Evolutionary conservation across 73 alveolate species (phyloP).

Genomic region (Paramecium caudatum): DNA sequence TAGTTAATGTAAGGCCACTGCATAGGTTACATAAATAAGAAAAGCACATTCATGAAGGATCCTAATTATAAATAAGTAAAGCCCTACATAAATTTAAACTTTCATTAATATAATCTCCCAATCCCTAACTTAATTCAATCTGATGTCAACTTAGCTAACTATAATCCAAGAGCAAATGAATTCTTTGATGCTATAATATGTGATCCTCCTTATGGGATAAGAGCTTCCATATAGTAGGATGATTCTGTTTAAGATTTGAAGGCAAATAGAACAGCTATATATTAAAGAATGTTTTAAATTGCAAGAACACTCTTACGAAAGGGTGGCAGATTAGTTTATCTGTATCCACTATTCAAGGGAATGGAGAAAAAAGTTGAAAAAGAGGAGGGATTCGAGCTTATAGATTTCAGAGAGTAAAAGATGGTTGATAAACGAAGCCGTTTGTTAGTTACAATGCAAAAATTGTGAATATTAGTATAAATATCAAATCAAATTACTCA

Average conservation of each 20-base stretch:
- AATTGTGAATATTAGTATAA: slow-evolving; percentile 22
- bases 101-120: slow-evolving; percentile 68
- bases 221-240: slow-evolving; percentile 86
- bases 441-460: slow-evolving; percentile 70
- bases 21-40: slow-evolving; percentile 89
- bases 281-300: slow-evolving; percentile 87
- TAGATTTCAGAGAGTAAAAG: slow-evolving; percentile 68
- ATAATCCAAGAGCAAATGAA: slow-evolving; percentile 66
- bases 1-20: slow-evolving; percentile 98
- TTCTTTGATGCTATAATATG: slow-evolving; percentile 97
- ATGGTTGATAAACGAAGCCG: slow-evolving; percentile 73
- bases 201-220: slow-evolving; percentile 99
- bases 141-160: slow-evolving; percentile 51
- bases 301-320: slow-evolving; percentile 87
- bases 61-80: slow-evolving; percentile 73
- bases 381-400: slow-evolving; percentile 67
- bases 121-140: slow-evolving; percentile 64
- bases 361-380: slow-evolving; percentile 85
- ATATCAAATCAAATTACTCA: slow-evolving; percentile 31
- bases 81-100: slow-evolving; percentile 69
- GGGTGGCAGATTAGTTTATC: slow-evolving; percentile 97
- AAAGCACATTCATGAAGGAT: slow-evolving; percentile 84
- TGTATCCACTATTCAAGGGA: slow-evolving; percentile 92
- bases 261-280: slow-evolving; percentile 67
- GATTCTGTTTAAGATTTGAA: slow-evolving; percentile 73